These are phyloP conservation scores for Diaporthe sp. DNA, from an alignment of 2,329 filamentous ascomycete species.

Conservation along the genomic window DNA sequence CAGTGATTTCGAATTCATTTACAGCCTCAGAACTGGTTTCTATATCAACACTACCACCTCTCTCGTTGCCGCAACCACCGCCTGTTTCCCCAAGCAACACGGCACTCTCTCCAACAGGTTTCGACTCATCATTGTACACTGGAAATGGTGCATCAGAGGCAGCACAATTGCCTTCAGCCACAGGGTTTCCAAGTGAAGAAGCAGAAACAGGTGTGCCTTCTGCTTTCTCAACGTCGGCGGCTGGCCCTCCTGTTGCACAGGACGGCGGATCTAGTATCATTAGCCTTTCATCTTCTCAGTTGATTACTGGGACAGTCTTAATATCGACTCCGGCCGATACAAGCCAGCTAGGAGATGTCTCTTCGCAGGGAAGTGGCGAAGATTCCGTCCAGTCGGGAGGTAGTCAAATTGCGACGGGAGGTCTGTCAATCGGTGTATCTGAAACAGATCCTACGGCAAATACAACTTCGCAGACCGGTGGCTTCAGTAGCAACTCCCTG, in stretches of 20 bases:
- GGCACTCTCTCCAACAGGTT: constrained; percentile 32
- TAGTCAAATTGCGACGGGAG: background rate
- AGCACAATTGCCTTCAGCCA: background rate
- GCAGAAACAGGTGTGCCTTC: background rate
- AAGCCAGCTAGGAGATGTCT: background rate
- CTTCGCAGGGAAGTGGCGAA: background rate
- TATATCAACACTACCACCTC: background rate
- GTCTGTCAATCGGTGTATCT: background rate
- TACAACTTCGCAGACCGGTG: background rate
- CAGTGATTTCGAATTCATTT: background rate
- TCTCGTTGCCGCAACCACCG: background rate
- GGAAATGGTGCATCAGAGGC: background rate
- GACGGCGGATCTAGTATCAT: background rate
- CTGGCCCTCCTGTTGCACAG: background rate
- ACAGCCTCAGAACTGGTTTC: background rate
- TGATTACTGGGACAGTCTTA: background rate
- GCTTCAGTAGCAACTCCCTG: background rate
- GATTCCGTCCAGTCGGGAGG: background rate
- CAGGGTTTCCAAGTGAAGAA: background rate
- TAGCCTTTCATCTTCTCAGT: background rate
- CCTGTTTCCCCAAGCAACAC: background rate
- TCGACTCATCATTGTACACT: background rate
- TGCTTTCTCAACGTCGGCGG: background rate
- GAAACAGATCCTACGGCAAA: too few species aligned
- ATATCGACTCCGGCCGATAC: background rate